Evolutionary conservation across 257 asterid genomes (phyloP).

Genomic region (Primulina eburnea): DNA sequence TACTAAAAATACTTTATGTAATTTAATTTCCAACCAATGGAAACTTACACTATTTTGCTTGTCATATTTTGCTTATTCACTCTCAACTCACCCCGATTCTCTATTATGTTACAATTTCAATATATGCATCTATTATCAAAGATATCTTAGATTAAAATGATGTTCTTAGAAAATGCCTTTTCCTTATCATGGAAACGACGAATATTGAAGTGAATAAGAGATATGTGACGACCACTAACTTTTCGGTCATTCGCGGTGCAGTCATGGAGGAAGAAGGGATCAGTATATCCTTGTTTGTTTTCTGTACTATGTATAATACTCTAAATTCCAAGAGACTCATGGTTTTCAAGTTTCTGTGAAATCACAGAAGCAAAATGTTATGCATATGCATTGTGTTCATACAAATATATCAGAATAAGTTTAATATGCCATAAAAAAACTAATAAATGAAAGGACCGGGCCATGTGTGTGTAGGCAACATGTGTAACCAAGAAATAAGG

Average conservation of each 20-base stretch:
- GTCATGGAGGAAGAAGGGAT: no score
- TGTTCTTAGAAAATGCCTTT: no score
- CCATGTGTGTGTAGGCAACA: not conserved
- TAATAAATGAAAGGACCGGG: not conserved
- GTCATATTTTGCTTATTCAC: not conserved
- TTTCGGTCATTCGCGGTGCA: not conserved
- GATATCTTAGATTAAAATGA: not conserved
- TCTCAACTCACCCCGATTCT: not conserved
- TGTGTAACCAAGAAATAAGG: constrained; percentile 2
- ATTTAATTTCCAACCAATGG: constrained; percentile 28
- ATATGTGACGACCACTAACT: not conserved
- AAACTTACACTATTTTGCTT: constrained; percentile 16
- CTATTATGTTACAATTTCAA: not conserved
- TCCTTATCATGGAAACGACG: not conserved
- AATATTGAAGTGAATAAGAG: not conserved
- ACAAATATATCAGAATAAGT: not conserved
- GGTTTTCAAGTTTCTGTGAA: no score
- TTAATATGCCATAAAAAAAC: not conserved
- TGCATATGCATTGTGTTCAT: no score
- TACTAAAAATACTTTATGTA: constrained; percentile 32
- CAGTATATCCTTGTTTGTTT: no score
- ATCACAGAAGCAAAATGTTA: no score
- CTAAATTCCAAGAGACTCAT: no score
- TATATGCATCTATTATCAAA: not conserved
- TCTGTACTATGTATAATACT: no score